Evolutionary conservation across 805 yeast genomes (phyloP), one percentile per base, ranked within the genome.

Genomic region (Priceomyces carsonii): DNA sequence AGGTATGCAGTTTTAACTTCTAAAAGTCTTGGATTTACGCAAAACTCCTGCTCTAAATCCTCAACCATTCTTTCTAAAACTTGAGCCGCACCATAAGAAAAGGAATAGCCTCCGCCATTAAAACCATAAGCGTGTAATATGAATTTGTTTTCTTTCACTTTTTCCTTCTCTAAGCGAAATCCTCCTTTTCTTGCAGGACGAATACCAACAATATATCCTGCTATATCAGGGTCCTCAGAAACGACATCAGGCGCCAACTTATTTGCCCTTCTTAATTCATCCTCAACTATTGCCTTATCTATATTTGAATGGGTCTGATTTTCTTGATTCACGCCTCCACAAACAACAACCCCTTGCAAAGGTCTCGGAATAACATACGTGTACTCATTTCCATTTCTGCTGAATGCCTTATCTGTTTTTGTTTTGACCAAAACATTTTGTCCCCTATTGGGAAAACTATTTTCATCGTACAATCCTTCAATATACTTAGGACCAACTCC

Each of bases 301-400:
- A 32, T n/a, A 16, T 22, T 21, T 3, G 13, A 8, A 23, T 14
- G 14, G 6, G 21, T 17, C n/a, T 12, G 21, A 39, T 23, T 39
- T 41, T 8, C 50, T 45, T 23, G 26, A 23, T 23, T 23, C n/a
- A 23, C 26, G 5, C 26, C 26, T n/a, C 48, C 48, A 30, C 44
- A 37, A 29, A 44, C 41, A 22, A 36, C 38, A 9, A 44, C 48
- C 13, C 45, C 43, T 19, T 36, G 33, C 26, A 40, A 33, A 13
- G 48, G 43, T 6, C 48, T 37, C 7, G 48, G 48, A 14, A 44
- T 44, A 6, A 34, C 27, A 32, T 44, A 44, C 18, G 48, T 44
- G 20, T 44, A 44, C 26, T 23, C 26, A 22, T 45, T 46, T 16
- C 25, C 36, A 8, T 45, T 45, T 4, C 35, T 35, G 16, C 45